Base-by-base conservation (phyloP, 805 yeast species). In the Candida peoriensis region DNA sequence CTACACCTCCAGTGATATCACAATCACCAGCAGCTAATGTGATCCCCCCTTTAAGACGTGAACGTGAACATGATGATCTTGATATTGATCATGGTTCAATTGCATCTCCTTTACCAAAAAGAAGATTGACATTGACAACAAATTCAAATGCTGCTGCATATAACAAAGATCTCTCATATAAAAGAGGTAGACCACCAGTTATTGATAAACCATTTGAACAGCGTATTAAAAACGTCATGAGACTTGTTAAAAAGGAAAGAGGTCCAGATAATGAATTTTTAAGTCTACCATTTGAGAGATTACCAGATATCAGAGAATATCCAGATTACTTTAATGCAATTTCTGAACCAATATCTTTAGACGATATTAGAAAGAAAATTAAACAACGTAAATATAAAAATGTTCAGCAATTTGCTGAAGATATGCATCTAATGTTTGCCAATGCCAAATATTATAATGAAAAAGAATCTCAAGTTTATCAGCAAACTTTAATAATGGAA, bases 181-280 rank as follows among this genome's bases (percentile, higher is more conserved):
- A 85, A 57, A 72, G 95, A 52, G 95, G 95, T 14, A 72, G 95
- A 48, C 96, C 96, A 5, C 95, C 96, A 2, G 81, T 86, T 37
- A 86, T 87, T 32, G 95, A 85, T 57, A 81, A 78, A 54, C 95
- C 95, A 6, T 89, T 82, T 58, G 97, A 93, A 60, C 87, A 87
- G 53, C 70, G 97, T 43, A 88, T 90, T 60, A 89, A 90, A 58
- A 78, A 86, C 46, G 79, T 93, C 24, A 63, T 93, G 67, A 77
- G 94, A 55, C 78, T 76, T 32, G 66, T 93, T 53, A 84, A 88
- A 52, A 84, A 84, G 52, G 79, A 82, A 39, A 72, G 75, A 29
- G 78, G 72, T 47, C 65, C 67, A 2, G 64, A 64, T 28, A 68
- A 68, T 10, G 69, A 67, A 30, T 63, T 72, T 23, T 60, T 84